Conservation (phyloP, 345 rosid genomes). For the Zanthoxylum bungeanum region DNA sequence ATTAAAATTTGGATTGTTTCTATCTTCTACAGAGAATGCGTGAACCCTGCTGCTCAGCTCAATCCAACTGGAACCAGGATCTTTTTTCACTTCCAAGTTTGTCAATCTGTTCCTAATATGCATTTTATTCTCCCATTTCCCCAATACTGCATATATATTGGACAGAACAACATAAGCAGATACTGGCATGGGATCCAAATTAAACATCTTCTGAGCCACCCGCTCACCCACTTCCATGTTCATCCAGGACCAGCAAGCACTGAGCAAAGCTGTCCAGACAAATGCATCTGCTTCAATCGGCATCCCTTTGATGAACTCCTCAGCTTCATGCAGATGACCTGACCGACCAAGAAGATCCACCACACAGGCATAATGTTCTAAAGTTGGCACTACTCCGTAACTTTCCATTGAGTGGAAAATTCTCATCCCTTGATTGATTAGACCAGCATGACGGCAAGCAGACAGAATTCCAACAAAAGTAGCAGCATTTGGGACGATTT, state of each 20-base stretch:
- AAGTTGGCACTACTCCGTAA: conserved; percentile 31
- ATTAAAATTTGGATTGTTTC: conserved; percentile 31
- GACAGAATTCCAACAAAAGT: conserved; percentile 52
- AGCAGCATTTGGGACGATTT: conserved; percentile 44
- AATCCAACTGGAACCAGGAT: conserved; percentile 59
- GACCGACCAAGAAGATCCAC: conserved; percentile 59
- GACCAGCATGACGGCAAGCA: conserved; percentile 49
- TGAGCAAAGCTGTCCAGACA: conserved; percentile 57
- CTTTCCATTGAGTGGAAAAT: conserved; percentile 39
- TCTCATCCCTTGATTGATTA: conserved; percentile 43
- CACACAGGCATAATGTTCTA: conserved; percentile 52
- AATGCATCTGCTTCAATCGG: conserved; percentile 51
- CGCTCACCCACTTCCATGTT: conserved; percentile 54
- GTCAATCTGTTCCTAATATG: conserved; percentile 41
- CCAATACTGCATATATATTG: conserved; percentile 44
- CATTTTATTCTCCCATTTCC: conserved; percentile 55
- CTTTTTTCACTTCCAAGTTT: conserved; percentile 44
- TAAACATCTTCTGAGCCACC: conserved; percentile 43
- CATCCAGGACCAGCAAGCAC: conserved; percentile 50
- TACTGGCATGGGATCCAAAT: conserved; percentile 30
- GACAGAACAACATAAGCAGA: conserved; percentile 47
- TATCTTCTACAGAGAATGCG: conserved; percentile 42
- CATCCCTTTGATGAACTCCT: conserved; percentile 49
- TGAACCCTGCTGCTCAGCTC: conserved; percentile 34
- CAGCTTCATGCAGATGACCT: conserved; percentile 50